Percentiles rank a stretch among this genome's conserved stretches.
Conservation (phyloP, 768 basidiomycete genomes). For the Mycena vitilis region DNA sequence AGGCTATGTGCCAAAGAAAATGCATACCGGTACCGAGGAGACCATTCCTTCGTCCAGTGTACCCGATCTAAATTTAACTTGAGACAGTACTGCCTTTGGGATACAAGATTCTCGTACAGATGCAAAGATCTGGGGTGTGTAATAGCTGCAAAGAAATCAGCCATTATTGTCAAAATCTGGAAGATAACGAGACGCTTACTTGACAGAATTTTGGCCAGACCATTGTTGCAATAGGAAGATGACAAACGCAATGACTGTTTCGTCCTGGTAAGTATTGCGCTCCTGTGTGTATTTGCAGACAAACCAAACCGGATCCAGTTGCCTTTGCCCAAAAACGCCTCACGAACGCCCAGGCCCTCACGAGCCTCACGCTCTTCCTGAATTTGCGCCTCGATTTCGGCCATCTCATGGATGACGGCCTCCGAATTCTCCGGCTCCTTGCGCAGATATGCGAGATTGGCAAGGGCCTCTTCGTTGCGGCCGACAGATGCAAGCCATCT, state of each 20-base stretch:
- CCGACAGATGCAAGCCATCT: constrained; percentile 80
- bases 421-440: constrained; percentile 53
- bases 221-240: constrained; percentile 88
- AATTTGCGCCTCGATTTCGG: constrained; percentile 87
- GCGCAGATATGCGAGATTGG: constrained; percentile 75
- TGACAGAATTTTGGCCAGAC: constrained; percentile 86
- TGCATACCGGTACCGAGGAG: constrained; percentile 76
- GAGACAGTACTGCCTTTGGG: too few species aligned
- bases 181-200: constrained; percentile 45
- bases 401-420: constrained; percentile 67
- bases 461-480: constrained; percentile 61
- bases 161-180: neutral
- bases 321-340: constrained; percentile 85
- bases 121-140: constrained; percentile 79
- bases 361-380: constrained; percentile 77
- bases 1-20: neutral
- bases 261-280: neutral
- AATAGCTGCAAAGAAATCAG: constrained; percentile 58
- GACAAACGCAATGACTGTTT: constrained; percentile 74
- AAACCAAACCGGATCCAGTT: constrained; percentile 78
- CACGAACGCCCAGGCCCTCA: constrained; percentile 70
- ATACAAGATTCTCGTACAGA: constrained; percentile 54
- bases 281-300: neutral
- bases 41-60: constrained; percentile 65
- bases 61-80: constrained; percentile 66